Evolutionary conservation across 2,329 filamentous ascomycete species (phyloP), one percentile per base, ranked within the genome.

Genomic region (Neofusicoccum laricinum): DNA sequence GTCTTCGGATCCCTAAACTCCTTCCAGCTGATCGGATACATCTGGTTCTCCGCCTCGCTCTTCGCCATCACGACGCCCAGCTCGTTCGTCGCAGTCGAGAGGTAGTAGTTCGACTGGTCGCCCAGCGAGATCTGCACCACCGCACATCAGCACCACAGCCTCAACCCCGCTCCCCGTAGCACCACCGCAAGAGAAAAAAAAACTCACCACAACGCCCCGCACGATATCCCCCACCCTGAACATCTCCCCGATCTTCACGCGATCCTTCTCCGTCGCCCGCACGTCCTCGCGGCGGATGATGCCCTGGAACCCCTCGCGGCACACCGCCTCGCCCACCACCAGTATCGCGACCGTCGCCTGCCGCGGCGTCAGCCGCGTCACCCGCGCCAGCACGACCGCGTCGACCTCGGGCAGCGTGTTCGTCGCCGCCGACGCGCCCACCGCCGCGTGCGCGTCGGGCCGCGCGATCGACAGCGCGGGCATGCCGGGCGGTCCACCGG

Each of bases 221-320:
- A 99, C 91, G 68, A 98, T 88, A 80, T 99, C 95, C 0, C 95
- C 95, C 0, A 96, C 93, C 68, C 93, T 85, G 75, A 98, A 98
- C 72, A 90, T 91, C 76, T 97, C 93, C 69, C 92, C 89, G 67
- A 98, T 91, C 75, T 90, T 92, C 48, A 97, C 92, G 70, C 92
- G 91, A 75, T 98, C 95, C 80, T 97, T 97, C 80, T 99, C 95
- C 17, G 95, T 97, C 34, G 58, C 46, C 64, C 95, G 85, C 38
- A 99, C 92, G 74, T 99, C 95, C 79, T 98, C 94, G 67, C 89
- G 87, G 17, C 93, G 86, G 66, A 97, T 93, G 67, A 96, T 81
- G 4, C 91, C 93, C 78, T 92, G 90, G 85, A 93, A 96, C 69
- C 93, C 90, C 58, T 92, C 90, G 69, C 90, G 85, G 66, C 91